These are phyloP conservation scores for Tetracladium marchalianum DNA, from an alignment of 495 filamentous ascomycete species.

Conservation along the genomic window DNA sequence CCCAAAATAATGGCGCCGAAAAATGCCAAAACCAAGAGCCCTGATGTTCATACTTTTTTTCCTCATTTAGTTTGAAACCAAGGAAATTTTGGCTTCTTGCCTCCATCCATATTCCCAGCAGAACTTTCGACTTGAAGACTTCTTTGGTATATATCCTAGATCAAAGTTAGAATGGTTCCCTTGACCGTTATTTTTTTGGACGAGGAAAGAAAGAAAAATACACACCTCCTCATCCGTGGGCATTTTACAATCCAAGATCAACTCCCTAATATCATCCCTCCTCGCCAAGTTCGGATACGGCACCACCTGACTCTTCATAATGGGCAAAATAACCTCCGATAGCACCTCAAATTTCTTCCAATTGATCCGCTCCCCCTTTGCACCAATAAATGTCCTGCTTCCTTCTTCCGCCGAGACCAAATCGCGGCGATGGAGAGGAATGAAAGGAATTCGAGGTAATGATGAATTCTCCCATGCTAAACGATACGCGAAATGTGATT, in stretches of 20 bases:
- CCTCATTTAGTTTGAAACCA: slow-evolving; percentile 39
- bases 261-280: slow-evolving; percentile 54
- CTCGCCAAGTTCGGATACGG: slow-evolving; percentile 63
- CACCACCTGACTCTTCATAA: slow-evolving; percentile 81
- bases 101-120: slow-evolving; percentile 26
- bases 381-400: slow-evolving; percentile 75
- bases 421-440: slow-evolving; percentile 84
- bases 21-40: too few species aligned
- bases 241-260: slow-evolving; percentile 55
- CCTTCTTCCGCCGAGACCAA: slow-evolving; percentile 87
- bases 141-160: slow-evolving; percentile 51
- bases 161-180: slow-evolving; percentile 18
- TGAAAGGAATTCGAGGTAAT: slow-evolving; percentile 80
- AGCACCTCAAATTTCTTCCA: slow-evolving; percentile 99
- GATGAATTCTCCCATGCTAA: slow-evolving; percentile 94
- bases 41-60: too few species aligned
- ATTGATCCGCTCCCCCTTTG: slow-evolving; percentile 70
- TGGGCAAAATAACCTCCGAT: slow-evolving; percentile 79
- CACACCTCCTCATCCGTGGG: slow-evolving; percentile 20
- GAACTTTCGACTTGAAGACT: slow-evolving; percentile 44
- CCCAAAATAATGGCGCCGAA: too few species aligned
- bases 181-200: not conserved
- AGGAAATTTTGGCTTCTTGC: slow-evolving; percentile 43
- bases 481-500: slow-evolving; percentile 87
- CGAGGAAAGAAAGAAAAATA: not conserved